Conservation (phyloP, 2,329 filamentous ascomycete genomes). For the Diplodia corticola region DNA sequence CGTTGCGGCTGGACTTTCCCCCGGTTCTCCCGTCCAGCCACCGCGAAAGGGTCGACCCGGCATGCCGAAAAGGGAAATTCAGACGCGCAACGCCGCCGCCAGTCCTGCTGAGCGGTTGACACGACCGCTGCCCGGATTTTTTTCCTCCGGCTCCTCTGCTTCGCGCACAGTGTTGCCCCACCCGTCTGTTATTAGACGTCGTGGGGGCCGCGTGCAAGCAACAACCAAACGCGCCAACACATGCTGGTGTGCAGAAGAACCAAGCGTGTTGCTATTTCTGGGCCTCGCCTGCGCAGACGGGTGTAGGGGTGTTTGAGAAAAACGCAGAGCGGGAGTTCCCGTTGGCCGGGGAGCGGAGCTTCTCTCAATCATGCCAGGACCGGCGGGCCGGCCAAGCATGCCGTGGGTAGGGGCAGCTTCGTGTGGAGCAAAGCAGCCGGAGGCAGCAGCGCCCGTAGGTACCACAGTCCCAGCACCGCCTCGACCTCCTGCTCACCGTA, state of each 20-base stretch:
- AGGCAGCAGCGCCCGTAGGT: no score
- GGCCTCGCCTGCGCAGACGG: not conserved
- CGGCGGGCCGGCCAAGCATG: not conserved
- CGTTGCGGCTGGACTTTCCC: not conserved
- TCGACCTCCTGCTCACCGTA: not conserved
- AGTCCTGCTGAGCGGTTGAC: not conserved
- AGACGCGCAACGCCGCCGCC: not conserved
- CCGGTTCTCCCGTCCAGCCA: not conserved
- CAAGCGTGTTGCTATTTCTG: slow-evolving; percentile 5
- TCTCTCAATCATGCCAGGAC: no score
- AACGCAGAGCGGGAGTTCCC: slow-evolving; percentile 13
- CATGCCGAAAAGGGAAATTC: not conserved
- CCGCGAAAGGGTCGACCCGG: not conserved
- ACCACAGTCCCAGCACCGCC: not conserved
- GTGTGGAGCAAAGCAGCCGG: not conserved
- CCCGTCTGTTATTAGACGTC: not conserved
- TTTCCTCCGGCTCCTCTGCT: not conserved
- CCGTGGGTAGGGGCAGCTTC: not conserved
- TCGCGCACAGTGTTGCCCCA: not conserved
- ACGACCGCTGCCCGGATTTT: not conserved
- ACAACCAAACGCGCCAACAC: not conserved
- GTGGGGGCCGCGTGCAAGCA: not conserved
- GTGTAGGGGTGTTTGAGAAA: not conserved
- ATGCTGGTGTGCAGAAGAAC: not conserved
- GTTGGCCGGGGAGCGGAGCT: slow-evolving; percentile 1